phyloP scores from a whole-genome alignment of 176 grass and related monocot species.

The Otatea glauca region DNA sequence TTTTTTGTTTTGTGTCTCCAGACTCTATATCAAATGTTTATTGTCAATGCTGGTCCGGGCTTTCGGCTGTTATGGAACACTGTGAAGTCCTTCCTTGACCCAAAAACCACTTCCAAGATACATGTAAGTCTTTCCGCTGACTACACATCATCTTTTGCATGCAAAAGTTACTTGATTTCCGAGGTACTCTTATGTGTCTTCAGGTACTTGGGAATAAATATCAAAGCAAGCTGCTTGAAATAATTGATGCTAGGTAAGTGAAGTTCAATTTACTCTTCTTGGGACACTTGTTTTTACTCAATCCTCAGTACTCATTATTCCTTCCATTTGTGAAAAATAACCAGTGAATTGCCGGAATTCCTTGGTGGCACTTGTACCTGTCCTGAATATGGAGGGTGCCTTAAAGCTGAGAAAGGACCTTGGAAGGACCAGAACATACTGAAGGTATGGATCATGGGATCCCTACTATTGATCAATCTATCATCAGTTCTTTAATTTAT shows the following conservation, averaged over 20 bases:
- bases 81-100: conserved; percentile 90
- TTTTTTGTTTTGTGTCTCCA: conserved; percentile 43
- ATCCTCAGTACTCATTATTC: conserved; percentile 25
- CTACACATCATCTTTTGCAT: neutral
- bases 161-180: conserved; percentile 13
- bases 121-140: conserved; percentile 63
- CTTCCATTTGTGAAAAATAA: conserved; percentile 34
- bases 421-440: conserved; percentile 90
- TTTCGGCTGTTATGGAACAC: conserved; percentile 94
- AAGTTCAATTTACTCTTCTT: conserved; percentile 14
- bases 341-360: conserved; percentile 89
- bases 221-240: conserved; percentile 85
- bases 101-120: conserved; percentile 98
- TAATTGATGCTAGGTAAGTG: conserved; percentile 79
- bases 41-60: conserved; percentile 92
- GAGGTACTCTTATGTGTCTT: conserved; percentile 25
- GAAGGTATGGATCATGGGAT: conserved; percentile 54
- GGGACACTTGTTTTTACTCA: conserved; percentile 1
- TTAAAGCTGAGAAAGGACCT: conserved; percentile 91
- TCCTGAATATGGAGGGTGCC: conserved; percentile 84
- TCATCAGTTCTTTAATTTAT: neutral
- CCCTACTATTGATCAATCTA: neutral
- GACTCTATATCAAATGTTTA: conserved; percentile 97
- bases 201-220: conserved; percentile 95
- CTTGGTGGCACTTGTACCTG: conserved; percentile 85